These are phyloP conservation scores for Beauveria sp. DNA, from an alignment of 2,329 filamentous ascomycete genomes.

Conservation along the genomic window DNA sequence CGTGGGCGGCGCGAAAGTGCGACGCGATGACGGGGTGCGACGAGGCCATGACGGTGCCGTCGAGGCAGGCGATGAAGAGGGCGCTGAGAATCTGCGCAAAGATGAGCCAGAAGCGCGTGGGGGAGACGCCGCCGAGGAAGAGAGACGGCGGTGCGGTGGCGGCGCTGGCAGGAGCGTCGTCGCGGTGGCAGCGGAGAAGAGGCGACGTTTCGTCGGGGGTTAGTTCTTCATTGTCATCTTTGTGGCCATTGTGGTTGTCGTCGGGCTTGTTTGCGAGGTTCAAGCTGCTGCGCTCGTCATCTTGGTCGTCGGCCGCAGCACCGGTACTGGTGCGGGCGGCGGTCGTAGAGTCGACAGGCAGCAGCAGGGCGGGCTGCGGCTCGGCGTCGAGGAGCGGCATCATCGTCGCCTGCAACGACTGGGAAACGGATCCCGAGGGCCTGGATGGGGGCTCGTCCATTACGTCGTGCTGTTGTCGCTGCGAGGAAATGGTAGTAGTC, in stretches of 20 bases:
- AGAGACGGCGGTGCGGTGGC: neutral
- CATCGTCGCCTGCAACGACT: conserved; percentile 29
- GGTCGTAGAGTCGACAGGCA: conserved; percentile 13
- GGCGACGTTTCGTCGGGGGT: conserved; percentile 19
- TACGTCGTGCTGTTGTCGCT: neutral
- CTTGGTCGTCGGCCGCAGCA: neutral
- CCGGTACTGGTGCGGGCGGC: neutral
- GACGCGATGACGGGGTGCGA: conserved; percentile 76
- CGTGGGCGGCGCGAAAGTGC: conserved; percentile 69
- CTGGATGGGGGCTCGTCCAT: neutral
- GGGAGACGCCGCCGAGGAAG: conserved; percentile 40
- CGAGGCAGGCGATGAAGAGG: conserved; percentile 58
- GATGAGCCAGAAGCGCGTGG: conserved; percentile 52
- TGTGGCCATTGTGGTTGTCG: neutral
- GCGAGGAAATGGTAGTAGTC: neutral
- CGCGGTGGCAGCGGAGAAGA: conserved; percentile 16
- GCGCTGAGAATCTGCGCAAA: conserved; percentile 52
- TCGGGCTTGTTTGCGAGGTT: neutral
- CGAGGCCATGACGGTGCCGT: conserved; percentile 74
- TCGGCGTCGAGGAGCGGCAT: conserved; percentile 36
- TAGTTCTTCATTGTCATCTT: neutral
- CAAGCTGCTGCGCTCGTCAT: neutral
- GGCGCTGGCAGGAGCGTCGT: neutral
- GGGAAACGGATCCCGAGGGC: conserved; percentile 26
- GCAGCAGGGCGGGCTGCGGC: conserved; percentile 32